Base-by-base conservation (phyloP, 2,329 filamentous ascomycete species). In the Plectosphaerella cucumerina region DNA sequence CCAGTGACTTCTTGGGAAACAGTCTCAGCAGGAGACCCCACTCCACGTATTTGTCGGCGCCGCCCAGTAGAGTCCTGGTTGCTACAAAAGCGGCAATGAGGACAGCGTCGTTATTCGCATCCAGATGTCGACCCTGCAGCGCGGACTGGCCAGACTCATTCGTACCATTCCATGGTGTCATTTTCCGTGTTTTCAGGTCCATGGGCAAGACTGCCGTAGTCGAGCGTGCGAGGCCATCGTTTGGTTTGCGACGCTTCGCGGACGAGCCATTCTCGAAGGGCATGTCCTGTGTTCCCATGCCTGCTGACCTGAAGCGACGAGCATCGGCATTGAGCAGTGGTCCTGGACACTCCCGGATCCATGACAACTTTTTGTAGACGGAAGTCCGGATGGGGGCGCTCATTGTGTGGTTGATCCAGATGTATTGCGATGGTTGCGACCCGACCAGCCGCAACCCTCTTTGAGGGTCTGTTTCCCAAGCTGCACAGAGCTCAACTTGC, bases 61-160 rank as follows among this genome's bases (percentile, higher is more conserved):
- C 84, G 10, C 84, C 84, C 6, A 84, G 67, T 9, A 87, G 65
- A 8, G 77, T 77, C 17, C 77, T 75, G 35, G 85, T 70, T 14
- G 79, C 76, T 47, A 86, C 69, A 51, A 85, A 81, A 3, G 81
- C 78, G 17, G 80, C 76, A 48, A 85, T 68, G 23, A 84, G 67
- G 20, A 58, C 47, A 26, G 49, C 37, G 35, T 54, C 50, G 31
- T 55, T 49, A 45, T 57, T 50, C 49, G 53, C 53, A 34, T 57
- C 51, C 12, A 57, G 53, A 12, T 46, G 26, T 23, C 37, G 47
- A 21, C 37, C 37, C 10, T 31, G 20, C 35, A 39, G 6, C 35
- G 31, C 15, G 12, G n/a, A 4, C 9, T 42, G 39, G 11, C 39
- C 34, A 31, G 34, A 10, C 22, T 48, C 34, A 14, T 35, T 18